Evolutionary conservation across 2,329 filamentous ascomycete species (phyloP).

Genomic region (Madurella mycetomatis): DNA sequence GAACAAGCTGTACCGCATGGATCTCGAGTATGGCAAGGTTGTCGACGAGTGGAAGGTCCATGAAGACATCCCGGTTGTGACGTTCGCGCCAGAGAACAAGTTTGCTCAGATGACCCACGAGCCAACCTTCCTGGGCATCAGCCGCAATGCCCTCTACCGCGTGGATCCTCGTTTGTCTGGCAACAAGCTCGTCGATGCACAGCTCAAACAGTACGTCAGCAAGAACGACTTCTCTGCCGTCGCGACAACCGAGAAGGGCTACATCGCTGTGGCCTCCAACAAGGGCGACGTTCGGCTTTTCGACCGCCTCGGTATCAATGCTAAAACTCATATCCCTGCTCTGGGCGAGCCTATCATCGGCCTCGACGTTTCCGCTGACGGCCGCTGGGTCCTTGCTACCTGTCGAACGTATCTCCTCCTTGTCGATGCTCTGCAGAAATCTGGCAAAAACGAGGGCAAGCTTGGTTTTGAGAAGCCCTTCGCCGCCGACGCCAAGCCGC

Average conservation of each 20-base stretch:
- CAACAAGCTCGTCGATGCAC: constrained; percentile 85
- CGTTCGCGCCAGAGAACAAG: constrained; percentile 94
- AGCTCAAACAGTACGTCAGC: constrained; percentile 92
- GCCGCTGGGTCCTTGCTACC: constrained; percentile 90
- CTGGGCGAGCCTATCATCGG: constrained; percentile 93
- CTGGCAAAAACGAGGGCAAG: constrained; percentile 94
- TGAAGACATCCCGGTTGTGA: constrained; percentile 88
- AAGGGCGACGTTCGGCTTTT: constrained; percentile 97
- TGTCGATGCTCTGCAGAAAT: constrained; percentile 84
- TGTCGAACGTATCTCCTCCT: constrained; percentile 92
- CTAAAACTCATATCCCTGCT: constrained; percentile 94
- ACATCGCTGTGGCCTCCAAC: constrained; percentile 93
- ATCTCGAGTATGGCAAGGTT: constrained; percentile 94
- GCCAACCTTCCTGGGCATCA: constrained; percentile 91
- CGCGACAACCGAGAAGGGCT: constrained; percentile 92
- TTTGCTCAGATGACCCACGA: constrained; percentile 96
- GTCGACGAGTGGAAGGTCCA: constrained; percentile 99
- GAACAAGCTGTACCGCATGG: constrained; percentile 93
- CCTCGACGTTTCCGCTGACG: constrained; percentile 91
- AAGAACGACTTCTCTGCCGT: constrained; percentile 97
- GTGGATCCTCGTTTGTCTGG: constrained; percentile 87
- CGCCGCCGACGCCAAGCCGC: constrained; percentile 86
- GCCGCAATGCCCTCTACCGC: constrained; percentile 86
- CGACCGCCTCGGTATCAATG: constrained; percentile 91
- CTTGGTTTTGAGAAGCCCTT: constrained; percentile 96